Evolutionary conservation across 2,329 filamentous ascomycete species (phyloP), one percentile per base, ranked within the genome.

Genomic region (Apiospora marii): DNA sequence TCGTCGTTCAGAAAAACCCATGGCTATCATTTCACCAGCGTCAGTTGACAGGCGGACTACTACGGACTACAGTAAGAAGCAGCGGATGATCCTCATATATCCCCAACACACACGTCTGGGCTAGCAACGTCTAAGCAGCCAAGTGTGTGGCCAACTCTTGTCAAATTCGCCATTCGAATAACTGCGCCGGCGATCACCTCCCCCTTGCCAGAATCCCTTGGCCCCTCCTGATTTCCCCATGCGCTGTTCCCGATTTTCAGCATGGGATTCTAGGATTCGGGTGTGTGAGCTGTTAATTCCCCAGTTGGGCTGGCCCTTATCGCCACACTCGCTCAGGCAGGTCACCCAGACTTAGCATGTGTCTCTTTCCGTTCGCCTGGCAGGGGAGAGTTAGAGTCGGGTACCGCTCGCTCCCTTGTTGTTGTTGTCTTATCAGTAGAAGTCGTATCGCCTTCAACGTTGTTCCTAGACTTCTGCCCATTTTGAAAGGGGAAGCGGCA

Each of bases 251-350:
- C 37, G 37, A 41, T 41, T 41, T 34, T 41, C 19, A n/a, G 30
- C 53, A 64, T 64, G 53, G 53, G 30, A 64, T 64, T 64, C 53
- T 64, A 19, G 53, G 30, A 64, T 64, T 64, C 53, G n/a, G 30
- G 19, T 34, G 19, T 30, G 30, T 37, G 53, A 64, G 53, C 7
- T 37, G 34, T 19, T 64, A 12, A 37, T 37, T 64, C 53, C 53
- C 53, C 49, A 53, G 30, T 53, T 53, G 24, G 24, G 49, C 30
- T 64, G n/a, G n/a, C 10, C 49, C 19, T 64, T 64, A 37, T 37
- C 53, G 53, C 53, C 19, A 37, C 30, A 51, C n/a, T 51, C 10
- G 13, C 4, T 12, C 10, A n/a, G n/a, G n/a, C n/a, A 61, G 30
- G 53, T 37, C 53, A 37, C 30, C 13, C 51, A n/a, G n/a, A n/a